These are phyloP conservation scores for Colletotrichum sp. DNA, from an alignment of 2,329 filamentous ascomycete genomes.

Conservation along the genomic window DNA sequence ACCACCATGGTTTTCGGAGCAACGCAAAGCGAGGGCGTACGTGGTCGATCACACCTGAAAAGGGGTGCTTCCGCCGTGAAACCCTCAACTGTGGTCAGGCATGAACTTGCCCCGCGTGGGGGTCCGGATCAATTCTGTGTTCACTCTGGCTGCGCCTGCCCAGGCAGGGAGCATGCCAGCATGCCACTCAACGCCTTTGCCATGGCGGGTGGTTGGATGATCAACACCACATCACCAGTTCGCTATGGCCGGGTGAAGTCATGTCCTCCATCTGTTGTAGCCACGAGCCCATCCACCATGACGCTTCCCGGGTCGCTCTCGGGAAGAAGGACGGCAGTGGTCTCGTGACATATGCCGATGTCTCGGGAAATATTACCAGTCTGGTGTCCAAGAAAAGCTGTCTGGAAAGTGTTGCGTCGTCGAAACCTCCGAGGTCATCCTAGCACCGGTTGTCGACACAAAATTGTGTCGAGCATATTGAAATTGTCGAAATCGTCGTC, in stretches of 20 bases:
- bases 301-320: background rate
- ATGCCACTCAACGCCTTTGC: conserved; percentile 4
- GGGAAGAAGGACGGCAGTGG: background rate
- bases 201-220: conserved; percentile 1
- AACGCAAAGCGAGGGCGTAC: background rate
- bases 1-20: conserved; percentile 4
- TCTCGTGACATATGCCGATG: background rate
- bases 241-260: conserved; percentile 8
- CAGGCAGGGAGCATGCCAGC: conserved; percentile 11
- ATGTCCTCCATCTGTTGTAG: background rate
- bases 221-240: conserved; percentile 8
- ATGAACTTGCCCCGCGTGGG: conserved; percentile 21
- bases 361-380: background rate
- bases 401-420: background rate
- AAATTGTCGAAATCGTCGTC: background rate
- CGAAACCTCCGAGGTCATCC: background rate
- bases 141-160: background rate
- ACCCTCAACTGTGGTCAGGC: conserved; percentile 1
- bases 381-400: background rate
- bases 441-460: background rate
- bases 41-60: conserved; percentile 18
- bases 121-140: conserved; percentile 2
- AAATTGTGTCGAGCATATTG: background rate
- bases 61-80: conserved; percentile 12
- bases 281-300: background rate